Evolutionary conservation across 352 stramenopile species (phyloP), one percentile per base, ranked within the genome.

Genomic region (Globisporangium perplexum): DNA sequence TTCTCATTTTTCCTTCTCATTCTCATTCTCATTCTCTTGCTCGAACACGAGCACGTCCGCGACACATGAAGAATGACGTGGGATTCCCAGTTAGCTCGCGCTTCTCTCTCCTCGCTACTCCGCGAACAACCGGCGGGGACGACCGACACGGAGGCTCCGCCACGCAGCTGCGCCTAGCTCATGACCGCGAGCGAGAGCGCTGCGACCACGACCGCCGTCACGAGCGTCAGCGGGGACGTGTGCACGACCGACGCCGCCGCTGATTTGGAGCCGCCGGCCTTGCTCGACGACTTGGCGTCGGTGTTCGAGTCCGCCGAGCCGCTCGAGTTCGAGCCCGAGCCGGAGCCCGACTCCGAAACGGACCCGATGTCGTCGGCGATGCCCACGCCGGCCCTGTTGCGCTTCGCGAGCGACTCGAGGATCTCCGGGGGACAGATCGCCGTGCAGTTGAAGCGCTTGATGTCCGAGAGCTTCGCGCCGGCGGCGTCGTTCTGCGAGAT

Each of bases 361-460:
- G 60, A 72, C 53, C 59, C 62, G 41, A 85, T 54, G 43, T 74
- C 77, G 47, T 84, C 77, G 20, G 77, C 74, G 33, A 88, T 88
- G 28, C 72, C 77, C 0, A 82, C 71, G 17, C 72, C 72, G 0
- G 67, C 60, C 15, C 66, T 59, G 63, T 88, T 88, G 28, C 71
- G 71, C 57, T 83, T 68, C 3, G 63, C 69, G 28, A 88, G 67
- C 49, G 72, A 83, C 51, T 84, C 72, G n/a, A 86, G 47, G 28
- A 87, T 75, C 58, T 85, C 75, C 49, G 72, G 57, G 0, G 81
- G 77, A 45, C 81, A 91, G 49, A 91, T 88, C 53, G 69, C 65
- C 60, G 71, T 74, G 64, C 81, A 91, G 67, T 91, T 77, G 57
- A 89, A 91, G 45, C 81, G 81, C 50, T 78, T 82, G 44, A 69